Evolutionary conservation across 1,139 yeast genomes (phyloP).

Genomic region (Candida sp.): DNA sequence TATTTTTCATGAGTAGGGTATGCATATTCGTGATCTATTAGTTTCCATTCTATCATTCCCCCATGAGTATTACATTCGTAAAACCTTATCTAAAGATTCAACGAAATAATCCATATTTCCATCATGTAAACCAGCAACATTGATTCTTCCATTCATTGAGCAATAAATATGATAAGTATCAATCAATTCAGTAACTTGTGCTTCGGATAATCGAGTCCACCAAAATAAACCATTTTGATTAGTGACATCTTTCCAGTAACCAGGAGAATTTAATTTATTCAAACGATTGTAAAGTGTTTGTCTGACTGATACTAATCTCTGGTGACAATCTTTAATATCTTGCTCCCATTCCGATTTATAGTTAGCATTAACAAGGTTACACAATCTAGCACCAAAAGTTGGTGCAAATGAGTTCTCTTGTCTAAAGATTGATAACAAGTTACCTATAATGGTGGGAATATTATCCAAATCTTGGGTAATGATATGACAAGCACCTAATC

Average conservation of each 20-base stretch:
- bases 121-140: constrained; percentile 41
- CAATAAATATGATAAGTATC: constrained; percentile 35
- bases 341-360: constrained; percentile 29
- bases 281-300: constrained; percentile 22
- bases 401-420: constrained; percentile 44
- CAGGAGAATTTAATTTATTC: constrained; percentile 35
- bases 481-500: constrained; percentile 41
- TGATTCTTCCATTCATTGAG: constrained; percentile 37
- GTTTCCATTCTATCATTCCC: too few species aligned
- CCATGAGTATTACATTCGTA: constrained; percentile 15
- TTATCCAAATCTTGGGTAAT: constrained; percentile 22
- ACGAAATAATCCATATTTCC: constrained; percentile 34
- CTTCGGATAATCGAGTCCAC: constrained; percentile 36
- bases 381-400: constrained; percentile 44
- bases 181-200: constrained; percentile 27
- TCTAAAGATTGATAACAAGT: constrained; percentile 30
- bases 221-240: constrained; percentile 42
- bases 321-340: constrained; percentile 27
- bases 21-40: too few species aligned
- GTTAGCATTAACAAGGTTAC: constrained; percentile 22
- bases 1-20: too few species aligned
- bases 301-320: constrained; percentile 29
- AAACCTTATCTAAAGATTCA: constrained; percentile 33
- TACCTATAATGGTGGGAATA: constrained; percentile 19
- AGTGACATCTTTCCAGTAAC: constrained; percentile 37